Evolutionary conservation across 2,329 filamentous ascomycete genomes (phyloP), one percentile per base, ranked within the genome.

Genomic region (Hypoxylon sp.): DNA sequence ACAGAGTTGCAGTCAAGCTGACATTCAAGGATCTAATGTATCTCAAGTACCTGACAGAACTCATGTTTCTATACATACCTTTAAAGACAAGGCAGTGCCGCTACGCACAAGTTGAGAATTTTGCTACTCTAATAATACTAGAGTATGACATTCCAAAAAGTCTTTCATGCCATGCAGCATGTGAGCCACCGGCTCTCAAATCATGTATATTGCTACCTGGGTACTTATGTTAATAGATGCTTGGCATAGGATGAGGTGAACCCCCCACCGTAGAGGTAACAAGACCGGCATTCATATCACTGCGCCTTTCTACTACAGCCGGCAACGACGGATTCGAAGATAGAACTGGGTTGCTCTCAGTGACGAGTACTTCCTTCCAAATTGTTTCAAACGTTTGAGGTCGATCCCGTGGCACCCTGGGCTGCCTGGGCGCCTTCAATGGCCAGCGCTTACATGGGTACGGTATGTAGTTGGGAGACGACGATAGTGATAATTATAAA

Each of bases 301-400:
- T 64, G 61, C 51, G 65, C 65, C 65, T 46, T 61, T 67, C 50
- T 18, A 62, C 45, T 49, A 42, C 58, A 60, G 44, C 61, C 65
- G 65, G 56, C 61, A 65, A 40, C 46, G 40, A 53, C 58, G 61
- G 61, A 65, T 57, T 55, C 45, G 28, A 53, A 53, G 46, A 53
- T 38, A 46, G 54, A n/a, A 46, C 30, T 40, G 40, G 7, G 54
- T 65, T 65, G 44, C 50, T 65, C 58, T 53, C 59, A 36, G 26
- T 26, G 33, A 30, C 30, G 45, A 65, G 22, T 58, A 24, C 40
- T 32, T 30, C 33, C 22, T 65, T 36, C 24, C 18, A n/a, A 57
- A 12, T 18, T 59, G 61, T 64, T 61, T 56, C 53, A 59, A 55
- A 22, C 6, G 42, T 57, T 68, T 55, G 65, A 54, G 61, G 61